Evolutionary conservation across 495 filamentous ascomycete species (phyloP).

Genomic region (Aspergillus sclerotiicarbonarius): DNA sequence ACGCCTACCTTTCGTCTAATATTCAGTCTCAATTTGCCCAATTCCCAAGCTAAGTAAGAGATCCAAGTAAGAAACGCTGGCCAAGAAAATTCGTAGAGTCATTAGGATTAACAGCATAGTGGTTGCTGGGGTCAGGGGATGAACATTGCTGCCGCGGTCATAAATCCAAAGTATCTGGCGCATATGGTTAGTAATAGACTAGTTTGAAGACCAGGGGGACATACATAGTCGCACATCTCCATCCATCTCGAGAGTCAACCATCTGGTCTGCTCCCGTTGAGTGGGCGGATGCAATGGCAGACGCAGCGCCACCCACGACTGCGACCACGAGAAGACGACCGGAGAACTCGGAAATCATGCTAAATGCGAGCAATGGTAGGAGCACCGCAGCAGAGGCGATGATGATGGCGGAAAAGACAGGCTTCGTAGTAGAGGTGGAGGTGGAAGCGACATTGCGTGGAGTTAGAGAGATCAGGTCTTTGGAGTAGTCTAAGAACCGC

Average conservation of each 20-base stretch:
- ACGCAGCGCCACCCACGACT: conserved; percentile 36
- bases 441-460: conserved; percentile 19
- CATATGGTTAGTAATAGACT: conserved; percentile 12
- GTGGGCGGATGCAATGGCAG: conserved; percentile 37
- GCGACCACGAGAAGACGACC: conserved; percentile 54
- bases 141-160: conserved; percentile 33
- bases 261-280: conserved; percentile 37
- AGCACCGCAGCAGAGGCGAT: conserved; percentile 55
- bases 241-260: conserved; percentile 40
- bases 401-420: conserved; percentile 47
- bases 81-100: background rate
- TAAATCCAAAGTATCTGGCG: conserved; percentile 44
- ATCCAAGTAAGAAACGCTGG: background rate
- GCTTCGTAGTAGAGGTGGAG: conserved; percentile 20
- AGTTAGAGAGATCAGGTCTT: conserved; percentile 63
- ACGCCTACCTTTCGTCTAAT: background rate
- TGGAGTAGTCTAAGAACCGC: conserved; percentile 61
- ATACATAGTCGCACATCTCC: conserved; percentile 42
- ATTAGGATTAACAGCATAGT: background rate
- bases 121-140: background rate
- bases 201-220: conserved; percentile 6
- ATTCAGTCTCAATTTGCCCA: background rate
- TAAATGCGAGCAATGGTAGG: conserved; percentile 60
- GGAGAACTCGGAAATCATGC: conserved; percentile 47
- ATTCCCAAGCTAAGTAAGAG: background rate